Evolutionary conservation across 768 basidiomycete species (phyloP).

Genomic region (Trametes cingulata): DNA sequence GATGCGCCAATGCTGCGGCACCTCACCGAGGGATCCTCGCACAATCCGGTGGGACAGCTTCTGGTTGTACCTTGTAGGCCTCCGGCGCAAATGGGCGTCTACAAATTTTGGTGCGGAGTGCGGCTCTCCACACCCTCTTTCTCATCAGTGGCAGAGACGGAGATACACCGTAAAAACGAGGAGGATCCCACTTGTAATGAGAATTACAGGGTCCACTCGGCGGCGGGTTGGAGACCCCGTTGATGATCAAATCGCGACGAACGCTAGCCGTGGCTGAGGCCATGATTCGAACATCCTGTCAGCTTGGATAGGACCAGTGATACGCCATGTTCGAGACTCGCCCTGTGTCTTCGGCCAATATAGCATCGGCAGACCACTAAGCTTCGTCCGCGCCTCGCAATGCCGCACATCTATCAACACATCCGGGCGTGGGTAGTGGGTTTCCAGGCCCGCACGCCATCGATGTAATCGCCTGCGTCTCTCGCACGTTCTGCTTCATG

Average conservation of each 20-base stretch:
- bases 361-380: slow-evolving; percentile 1
- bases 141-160: slow-evolving; percentile 14
- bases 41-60: slow-evolving; percentile 13
- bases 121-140: slow-evolving; percentile 12
- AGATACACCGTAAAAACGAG: slow-evolving; percentile 18
- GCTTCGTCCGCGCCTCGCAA: neutral
- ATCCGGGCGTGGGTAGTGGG: slow-evolving; percentile 8
- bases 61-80: slow-evolving; percentile 8
- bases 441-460: slow-evolving; percentile 10
- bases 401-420: slow-evolving; percentile 3
- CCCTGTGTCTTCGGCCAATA: slow-evolving; percentile 3
- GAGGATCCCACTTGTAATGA: neutral
- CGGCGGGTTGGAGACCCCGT: neutral
- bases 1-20: neutral
- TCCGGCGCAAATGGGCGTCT: slow-evolving; percentile 16
- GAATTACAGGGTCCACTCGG: neutral
- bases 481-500: slow-evolving; percentile 14
- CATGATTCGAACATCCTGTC: neutral
- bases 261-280: neutral
- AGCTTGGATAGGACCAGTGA: neutral
- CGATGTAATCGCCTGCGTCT: slow-evolving; percentile 8
- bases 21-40: slow-evolving; percentile 18
- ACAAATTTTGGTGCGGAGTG: slow-evolving; percentile 1
- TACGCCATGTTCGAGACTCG: neutral
- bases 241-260: slow-evolving; percentile 7